Base-by-base conservation (phyloP, 2,329 filamentous ascomycete species). In the Dactylellina cionopaga region DNA sequence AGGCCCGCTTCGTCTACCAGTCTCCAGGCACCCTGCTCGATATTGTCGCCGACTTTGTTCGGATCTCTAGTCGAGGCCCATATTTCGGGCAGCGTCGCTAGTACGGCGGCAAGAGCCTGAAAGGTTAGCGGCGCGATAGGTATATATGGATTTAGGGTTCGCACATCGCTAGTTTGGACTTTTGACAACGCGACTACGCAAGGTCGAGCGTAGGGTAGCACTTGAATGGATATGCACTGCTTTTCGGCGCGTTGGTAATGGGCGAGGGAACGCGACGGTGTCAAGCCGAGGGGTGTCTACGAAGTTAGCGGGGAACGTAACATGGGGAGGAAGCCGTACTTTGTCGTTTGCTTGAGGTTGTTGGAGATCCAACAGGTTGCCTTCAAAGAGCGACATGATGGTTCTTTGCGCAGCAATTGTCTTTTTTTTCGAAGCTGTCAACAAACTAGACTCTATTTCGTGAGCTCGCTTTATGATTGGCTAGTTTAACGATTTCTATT, bases 211-310 rank as follows among this genome's bases (percentile, higher is more conserved):
- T 71, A 71, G 7, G 66, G 66, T n/a, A 71, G 24, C 3, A 71
- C 15, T 10, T 64, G 66, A 6, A 71, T 15, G 10, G 66, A 52
- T 5, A 71, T 35, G 24, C 66, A 71, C 7, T 64, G 58, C 24
- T 47, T 59, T 17, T 71, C 58, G 15, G 27, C 51, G 33, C 52
- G 58, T 22, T 71, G 31, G 44, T 71, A 71, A 19, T 71, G 66
- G 1, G 24, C 10, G 1, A 71, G 58, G 3, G 66, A 54, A 35
- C 43, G 37, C 15, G 27, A 46, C 15, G 59, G 46, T 13, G 59
- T 15, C n/a, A 24, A 10, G 9, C 43, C 64, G 10, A 52, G 52
- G 10, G 44, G 52, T 3, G 37, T 64, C 46, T 68, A 17, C 4
- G 41, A n/a, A 5, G 52, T 41, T 22, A 55, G 31, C 22, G 41